Evolutionary conservation across 140 eudicot genomes (phyloP).

Genomic region (Oenanthe javanica): DNA sequence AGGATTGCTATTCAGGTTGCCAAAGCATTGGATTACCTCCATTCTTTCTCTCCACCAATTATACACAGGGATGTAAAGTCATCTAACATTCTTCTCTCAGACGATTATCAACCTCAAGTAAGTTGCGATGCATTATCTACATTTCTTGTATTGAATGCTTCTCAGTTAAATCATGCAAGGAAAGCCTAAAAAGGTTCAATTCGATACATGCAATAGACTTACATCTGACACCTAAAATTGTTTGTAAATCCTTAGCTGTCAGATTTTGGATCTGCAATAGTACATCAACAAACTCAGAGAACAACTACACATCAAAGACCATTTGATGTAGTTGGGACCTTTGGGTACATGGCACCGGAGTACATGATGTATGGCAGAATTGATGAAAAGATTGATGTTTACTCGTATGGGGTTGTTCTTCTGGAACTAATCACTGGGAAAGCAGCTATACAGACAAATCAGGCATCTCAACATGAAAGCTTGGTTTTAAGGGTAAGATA

Average conservation of each 20-base stretch:
- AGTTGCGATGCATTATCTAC: not conserved
- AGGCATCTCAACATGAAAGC: slow-evolving; percentile 15
- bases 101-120: not conserved
- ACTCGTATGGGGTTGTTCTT: slow-evolving; percentile 10
- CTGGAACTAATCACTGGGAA: slow-evolving; percentile 2
- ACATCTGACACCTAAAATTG: not conserved
- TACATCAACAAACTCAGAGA: not conserved
- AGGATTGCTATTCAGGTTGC: not conserved
- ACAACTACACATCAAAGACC: slow-evolving; percentile 9
- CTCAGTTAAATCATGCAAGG: not conserved
- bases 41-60: slow-evolving; percentile 35
- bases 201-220: not conserved
- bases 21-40: slow-evolving; percentile 14
- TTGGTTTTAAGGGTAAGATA: slow-evolving; percentile 5
- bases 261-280: slow-evolving; percentile 9
- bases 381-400: slow-evolving; percentile 45
- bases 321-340: slow-evolving; percentile 25
- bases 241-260: not conserved
- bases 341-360: slow-evolving; percentile 49
- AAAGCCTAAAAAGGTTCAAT: not conserved
- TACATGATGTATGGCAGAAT: slow-evolving; percentile 45
- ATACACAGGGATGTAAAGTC: slow-evolving; percentile 41
- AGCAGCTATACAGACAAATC: slow-evolving; percentile 8
- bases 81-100: slow-evolving; percentile 17
- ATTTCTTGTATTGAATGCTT: not conserved